Evolutionary conservation across 108 stramenopile genomes (phyloP), one percentile per base, ranked within the genome.

Genomic region (Cyclostephanos tholiformis): DNA sequence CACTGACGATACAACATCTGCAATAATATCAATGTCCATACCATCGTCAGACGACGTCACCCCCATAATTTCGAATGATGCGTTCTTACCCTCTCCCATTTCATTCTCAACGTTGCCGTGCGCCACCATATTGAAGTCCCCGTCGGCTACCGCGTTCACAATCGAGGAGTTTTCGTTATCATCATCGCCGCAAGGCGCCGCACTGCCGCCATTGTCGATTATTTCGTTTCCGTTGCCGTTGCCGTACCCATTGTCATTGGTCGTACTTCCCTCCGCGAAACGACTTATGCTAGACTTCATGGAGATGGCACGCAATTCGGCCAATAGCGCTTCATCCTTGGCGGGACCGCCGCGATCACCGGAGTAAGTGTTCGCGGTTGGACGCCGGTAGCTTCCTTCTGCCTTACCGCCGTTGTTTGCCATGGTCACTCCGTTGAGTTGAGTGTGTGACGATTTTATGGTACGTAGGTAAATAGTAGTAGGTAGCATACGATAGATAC

Each of bases 301-400:
- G 46, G 86, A 87, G 25, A 89, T 81, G 4, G 72, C 86, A 53
- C 85, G 69, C 48, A 89, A 77, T 66, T 77, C 70, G 10, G 86
- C 86, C 64, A 89, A 57, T 14, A 85, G 66, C 16, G 64, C 79
- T 12, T 69, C 87, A 41, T 87, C 87, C n/a, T 86, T 79, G 25
- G 92, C 92, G 52, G 74, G 66, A 2, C 92, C 92, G 49, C 92
- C 92, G 20, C 87, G 87, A 27, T 91, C 86, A 13, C 92, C 89
- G 22, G 55, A 65, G 63, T 89, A 93, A 5, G 87, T 91, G 16
- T 67, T 72, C 48, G 66, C 65, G 46, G 63, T 48, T 38, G 65
- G 61, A 8, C 4, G 36, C 10, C 23, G 61, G n/a, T 6, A 62
- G 26, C 19, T 49, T 48, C 52, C 39, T 14, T 63, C 53, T 65